These are phyloP conservation scores for Arthrobotrys sinensis DNA, from an alignment of 2,329 filamentous ascomycete species.

Conservation along the genomic window DNA sequence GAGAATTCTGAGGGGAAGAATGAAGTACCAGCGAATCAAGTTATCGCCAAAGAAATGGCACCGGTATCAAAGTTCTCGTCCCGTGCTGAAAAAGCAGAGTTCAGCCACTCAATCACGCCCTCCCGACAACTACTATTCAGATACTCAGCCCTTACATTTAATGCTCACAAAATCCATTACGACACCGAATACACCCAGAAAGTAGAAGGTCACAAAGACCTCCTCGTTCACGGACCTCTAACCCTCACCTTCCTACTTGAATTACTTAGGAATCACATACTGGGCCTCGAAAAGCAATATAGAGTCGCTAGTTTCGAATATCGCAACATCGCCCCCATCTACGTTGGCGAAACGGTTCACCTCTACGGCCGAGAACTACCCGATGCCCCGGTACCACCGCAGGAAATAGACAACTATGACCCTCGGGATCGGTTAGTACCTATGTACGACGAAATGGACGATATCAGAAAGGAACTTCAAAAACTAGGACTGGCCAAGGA, in stretches of 20 bases:
- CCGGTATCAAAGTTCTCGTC: conserved; percentile 21
- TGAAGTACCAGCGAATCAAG: not conserved
- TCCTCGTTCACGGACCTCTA: conserved; percentile 90
- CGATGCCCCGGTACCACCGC: conserved; percentile 26
- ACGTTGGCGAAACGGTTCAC: conserved; percentile 78
- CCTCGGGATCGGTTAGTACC: conserved; percentile 39
- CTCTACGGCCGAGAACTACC: conserved; percentile 76
- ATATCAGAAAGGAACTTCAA: conserved; percentile 30
- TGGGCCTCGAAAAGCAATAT: conserved; percentile 63
- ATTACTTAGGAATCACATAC: conserved; percentile 74
- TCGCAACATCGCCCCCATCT: conserved; percentile 85
- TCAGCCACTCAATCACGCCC: conserved; percentile 76
- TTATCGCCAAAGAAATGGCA: conserved; percentile 41
- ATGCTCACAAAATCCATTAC: conserved; percentile 91
- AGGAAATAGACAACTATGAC: conserved; percentile 23
- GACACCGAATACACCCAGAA: conserved; percentile 79
- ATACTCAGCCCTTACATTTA: conserved; percentile 91
- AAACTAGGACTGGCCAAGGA: not conserved
- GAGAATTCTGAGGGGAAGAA: conserved; percentile 22
- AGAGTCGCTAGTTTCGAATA: conserved; percentile 78
- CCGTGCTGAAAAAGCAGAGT: conserved; percentile 69
- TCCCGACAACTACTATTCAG: conserved; percentile 83
- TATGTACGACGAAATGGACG: conserved; percentile 56
- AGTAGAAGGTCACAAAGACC: conserved; percentile 80
- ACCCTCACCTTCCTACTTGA: conserved; percentile 82